Evolutionary conservation across 1,139 yeast species (phyloP).

Genomic region (Meyerozyma guilliermondii): DNA sequence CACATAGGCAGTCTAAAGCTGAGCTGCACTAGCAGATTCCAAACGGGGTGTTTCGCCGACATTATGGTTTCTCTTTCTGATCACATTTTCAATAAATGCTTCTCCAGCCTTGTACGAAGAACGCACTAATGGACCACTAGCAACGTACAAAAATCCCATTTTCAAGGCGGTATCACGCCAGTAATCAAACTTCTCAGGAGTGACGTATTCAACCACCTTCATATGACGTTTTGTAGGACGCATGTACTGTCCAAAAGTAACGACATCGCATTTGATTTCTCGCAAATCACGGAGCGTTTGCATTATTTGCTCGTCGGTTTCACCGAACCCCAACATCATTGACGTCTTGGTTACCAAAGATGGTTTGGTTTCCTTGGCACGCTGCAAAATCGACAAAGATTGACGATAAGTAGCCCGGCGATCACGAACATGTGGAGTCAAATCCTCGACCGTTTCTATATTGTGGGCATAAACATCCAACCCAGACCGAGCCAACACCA

Average conservation of each 20-base stretch:
- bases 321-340: constrained; percentile 95
- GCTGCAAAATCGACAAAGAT: constrained; percentile 67
- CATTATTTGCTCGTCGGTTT: constrained; percentile 81
- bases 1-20: background rate
- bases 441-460: constrained; percentile 89
- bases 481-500: constrained; percentile 77
- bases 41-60: constrained; percentile 43
- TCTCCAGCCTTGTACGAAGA: constrained; percentile 98
- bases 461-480: constrained; percentile 97
- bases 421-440: constrained; percentile 94
- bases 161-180: constrained; percentile 89
- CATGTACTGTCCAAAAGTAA: constrained; percentile 99
- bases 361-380: constrained; percentile 78
- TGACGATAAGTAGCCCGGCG: constrained; percentile 95
- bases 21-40: constrained; percentile 4
- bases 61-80: constrained; percentile 64
- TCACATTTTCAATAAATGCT: constrained; percentile 90
- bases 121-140: constrained; percentile 95
- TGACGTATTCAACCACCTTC: constrained; percentile 94
- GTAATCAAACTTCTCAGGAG: constrained; percentile 91
- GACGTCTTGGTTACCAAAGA: constrained; percentile 87
- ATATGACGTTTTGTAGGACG: constrained; percentile 97
- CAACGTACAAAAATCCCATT: constrained; percentile 92
- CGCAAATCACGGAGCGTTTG: constrained; percentile 75
- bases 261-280: constrained; percentile 78